Base-by-base conservation (phyloP, 768 basidiomycete species). In the Kwoniella newhampshirensis region DNA sequence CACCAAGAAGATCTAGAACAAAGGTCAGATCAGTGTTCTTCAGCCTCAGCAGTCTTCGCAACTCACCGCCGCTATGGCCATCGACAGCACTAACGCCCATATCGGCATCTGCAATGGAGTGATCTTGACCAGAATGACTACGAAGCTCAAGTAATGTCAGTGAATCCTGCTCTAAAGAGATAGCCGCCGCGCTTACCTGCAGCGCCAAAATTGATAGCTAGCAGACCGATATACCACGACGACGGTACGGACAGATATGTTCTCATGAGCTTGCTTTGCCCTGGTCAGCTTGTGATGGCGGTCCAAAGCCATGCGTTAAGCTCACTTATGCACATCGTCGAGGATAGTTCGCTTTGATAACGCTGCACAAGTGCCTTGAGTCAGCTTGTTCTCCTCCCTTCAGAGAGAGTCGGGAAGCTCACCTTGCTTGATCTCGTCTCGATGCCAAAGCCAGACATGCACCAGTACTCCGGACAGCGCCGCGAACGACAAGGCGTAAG, bases 21-120 rank as follows among this genome's bases (percentile, higher is more conserved):
- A 1, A 25, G 18, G 46, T 35, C 43, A 53, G 42, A 41, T 50
- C 6, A 41, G 17, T 15, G 45, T 47, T 13, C 11, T 18, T 13
- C 21, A 1, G 36, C 23, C 35, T 23, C 36, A 39, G 25, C 45
- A 5, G 11, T 4, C 45, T 27, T 8, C 12, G 1, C 7, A 18
- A 57, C 67, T 54, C 39, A 70, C 64, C 9, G 71, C 56, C n/a
- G 71, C 71, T 13, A 78, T 70, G 0, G 62, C 66, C 18, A 77
- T 66, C 1, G 75, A 67, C 21, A 78, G 43, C 0, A 72, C 41
- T 21, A 78, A 46, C 5, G 70, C 68, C 77, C 77, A 78, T 8
- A 77, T 64, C 0, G 75, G 75, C 57, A 75, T 77, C 57, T 78
- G 74, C 23, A 75, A 60, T 11, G 74, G 74, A 13, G 67, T 69